Evolutionary conservation across 108 stramenopile genomes (phyloP).

Genomic region (Cafeteria roenbergensis): DNA sequence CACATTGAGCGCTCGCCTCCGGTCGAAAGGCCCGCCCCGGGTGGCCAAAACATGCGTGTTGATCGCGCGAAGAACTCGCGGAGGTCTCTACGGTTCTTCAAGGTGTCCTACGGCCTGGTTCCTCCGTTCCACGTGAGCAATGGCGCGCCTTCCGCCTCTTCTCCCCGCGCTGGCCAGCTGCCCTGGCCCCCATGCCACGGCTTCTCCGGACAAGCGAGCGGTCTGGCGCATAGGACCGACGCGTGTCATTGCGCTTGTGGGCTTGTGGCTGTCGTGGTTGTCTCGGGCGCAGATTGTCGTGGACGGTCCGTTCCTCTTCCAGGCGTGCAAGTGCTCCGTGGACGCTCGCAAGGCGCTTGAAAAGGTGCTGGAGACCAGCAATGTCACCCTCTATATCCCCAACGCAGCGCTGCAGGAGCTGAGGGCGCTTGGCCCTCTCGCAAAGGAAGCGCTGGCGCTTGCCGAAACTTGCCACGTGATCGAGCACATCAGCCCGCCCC

Average conservation of each 20-base stretch:
- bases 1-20: too few species aligned
- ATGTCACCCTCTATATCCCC: background rate
- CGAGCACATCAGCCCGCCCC: background rate
- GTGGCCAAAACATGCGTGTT: background rate
- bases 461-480: background rate
- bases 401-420: background rate
- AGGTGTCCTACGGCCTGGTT: background rate
- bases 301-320: background rate
- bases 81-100: background rate
- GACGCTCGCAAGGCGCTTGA: background rate
- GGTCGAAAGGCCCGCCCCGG: too few species aligned
- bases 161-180: background rate
- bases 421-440: background rate
- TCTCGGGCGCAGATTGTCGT: background rate
- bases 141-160: background rate
- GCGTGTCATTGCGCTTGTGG: too few species aligned
- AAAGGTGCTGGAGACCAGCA: background rate
- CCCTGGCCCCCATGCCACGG: too few species aligned
- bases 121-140: background rate
- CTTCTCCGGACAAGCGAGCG: background rate
- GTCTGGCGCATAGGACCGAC: too few species aligned
- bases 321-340: background rate
- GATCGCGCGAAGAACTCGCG: background rate
- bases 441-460: too few species aligned
- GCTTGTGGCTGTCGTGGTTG: too few species aligned